A percentile compares a stretch with the other conserved stretches of the same genome.
Evolutionary conservation across 176 grass and related monocot species (phyloP).

Genomic region (Zoysia japonica): DNA sequence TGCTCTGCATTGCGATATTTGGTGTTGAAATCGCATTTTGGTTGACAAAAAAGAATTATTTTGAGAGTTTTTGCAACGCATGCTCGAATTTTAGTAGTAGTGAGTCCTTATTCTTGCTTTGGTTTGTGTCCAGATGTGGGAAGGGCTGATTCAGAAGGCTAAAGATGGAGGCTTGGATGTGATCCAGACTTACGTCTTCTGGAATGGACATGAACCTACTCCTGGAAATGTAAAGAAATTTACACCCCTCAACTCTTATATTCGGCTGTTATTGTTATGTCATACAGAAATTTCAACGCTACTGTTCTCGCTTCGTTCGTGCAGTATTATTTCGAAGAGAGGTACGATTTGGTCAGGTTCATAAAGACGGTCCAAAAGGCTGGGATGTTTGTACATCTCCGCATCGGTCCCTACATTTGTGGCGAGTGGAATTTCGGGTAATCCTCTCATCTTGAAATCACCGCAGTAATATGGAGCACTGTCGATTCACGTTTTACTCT

Average conservation of each 20-base stretch:
- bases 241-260: not conserved
- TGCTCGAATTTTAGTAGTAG: not conserved
- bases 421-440: slow-evolving; percentile 99
- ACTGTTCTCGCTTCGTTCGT: slow-evolving; percentile 32
- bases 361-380: slow-evolving; percentile 83
- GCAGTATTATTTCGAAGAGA: slow-evolving; percentile 96
- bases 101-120: not conserved
- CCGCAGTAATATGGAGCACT: not conserved
- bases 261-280: slow-evolving; percentile 19
- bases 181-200: slow-evolving; percentile 97
- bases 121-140: slow-evolving; percentile 81
- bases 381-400: slow-evolving; percentile 90
- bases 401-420: slow-evolving; percentile 95
- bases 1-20: not conserved
- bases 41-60: not conserved
- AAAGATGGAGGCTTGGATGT: slow-evolving; percentile 98
- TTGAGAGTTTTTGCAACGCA: not conserved
- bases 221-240: slow-evolving; percentile 69
- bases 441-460: slow-evolving; percentile 27
- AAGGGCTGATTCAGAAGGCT: slow-evolving; percentile 88
- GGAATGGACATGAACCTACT: slow-evolving; percentile 95
- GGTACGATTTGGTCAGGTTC: slow-evolving; percentile 98
- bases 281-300: not conserved
- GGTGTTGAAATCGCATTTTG: not conserved
- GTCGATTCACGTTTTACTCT: not conserved